Evolutionary conservation across 2,329 filamentous ascomycete species (phyloP), one percentile per base, ranked within the genome.

Genomic region (Paraphaeosphaeria minitans): DNA sequence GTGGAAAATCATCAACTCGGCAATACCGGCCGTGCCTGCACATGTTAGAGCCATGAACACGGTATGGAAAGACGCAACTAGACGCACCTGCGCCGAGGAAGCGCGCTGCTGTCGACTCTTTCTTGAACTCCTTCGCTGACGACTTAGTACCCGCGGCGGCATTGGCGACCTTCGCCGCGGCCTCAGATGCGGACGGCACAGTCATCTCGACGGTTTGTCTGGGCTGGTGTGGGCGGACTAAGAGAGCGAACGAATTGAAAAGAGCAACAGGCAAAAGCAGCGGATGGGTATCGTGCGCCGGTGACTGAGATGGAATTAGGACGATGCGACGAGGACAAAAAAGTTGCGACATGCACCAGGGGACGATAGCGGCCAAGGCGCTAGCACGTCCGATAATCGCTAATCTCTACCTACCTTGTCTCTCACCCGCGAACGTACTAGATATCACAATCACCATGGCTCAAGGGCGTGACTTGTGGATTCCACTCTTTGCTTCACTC

Each of bases 51-150:
- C 43, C n/a, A n/a, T 16, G 14, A 8, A 33, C 35, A 29, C 22
- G 8, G 16, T 4, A 7, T 21, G 33, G 12, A 29, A 31, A 10
- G 14, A 12, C 29, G 12, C 9, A 24, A 2, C 2, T 14, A 14
- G 4, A 33, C n/a, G n/a, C 82, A 97, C 95, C 95, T 73, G 95
- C 97, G 72, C 95, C 95, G 66, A 97, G 82, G 67, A 99, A 81
- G 80, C 95, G 87, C 71, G 95, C 95, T 75, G 89, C 77, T 71
- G 91, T 93, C 58, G 93, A 97, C 84, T 99, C 95, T 81, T 86
- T 92, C 85, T 96, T 89, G 71, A 83, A 83, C 72, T 86, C 84
- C 73, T 84, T 87, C 45, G 85, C 82, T 55, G 85, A 75, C 48
- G 75, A 75, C 33, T 65, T 65, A 51, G 72, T 73, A 53, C 68